Conservation (phyloP, 768 basidiomycete species). For the Paxillus involutus region DNA sequence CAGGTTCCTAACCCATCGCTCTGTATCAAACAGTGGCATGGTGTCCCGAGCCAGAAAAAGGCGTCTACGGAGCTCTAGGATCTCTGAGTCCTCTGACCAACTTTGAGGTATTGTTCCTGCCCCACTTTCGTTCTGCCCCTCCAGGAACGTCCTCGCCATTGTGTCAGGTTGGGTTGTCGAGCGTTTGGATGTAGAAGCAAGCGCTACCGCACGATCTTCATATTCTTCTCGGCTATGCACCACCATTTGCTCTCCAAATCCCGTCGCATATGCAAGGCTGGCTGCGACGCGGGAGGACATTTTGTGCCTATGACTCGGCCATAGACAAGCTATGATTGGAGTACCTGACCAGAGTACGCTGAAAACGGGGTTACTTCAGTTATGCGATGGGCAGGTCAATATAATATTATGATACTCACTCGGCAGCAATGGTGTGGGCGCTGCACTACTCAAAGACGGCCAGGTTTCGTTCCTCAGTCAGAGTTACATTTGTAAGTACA, state of each 20-base stretch:
- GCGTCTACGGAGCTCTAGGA: conserved; percentile 39
- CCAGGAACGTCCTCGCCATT: neutral
- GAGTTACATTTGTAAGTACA: neutral
- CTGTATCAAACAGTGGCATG: conserved; percentile 50
- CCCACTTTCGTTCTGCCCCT: neutral
- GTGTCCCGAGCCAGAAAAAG: conserved; percentile 41
- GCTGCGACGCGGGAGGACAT: conserved; percentile 54
- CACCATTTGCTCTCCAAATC: conserved; percentile 47
- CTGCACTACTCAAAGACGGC: conserved; percentile 38
- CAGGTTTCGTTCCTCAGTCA: neutral
- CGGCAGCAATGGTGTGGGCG: conserved; percentile 51
- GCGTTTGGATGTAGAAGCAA: conserved; percentile 33
- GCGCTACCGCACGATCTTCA: conserved; percentile 43
- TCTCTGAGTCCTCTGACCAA: conserved; percentile 28
- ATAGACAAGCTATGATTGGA: conserved; percentile 46
- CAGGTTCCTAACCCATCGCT: conserved; percentile 45
- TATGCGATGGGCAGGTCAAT: neutral
- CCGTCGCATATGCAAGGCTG: conserved; percentile 47
- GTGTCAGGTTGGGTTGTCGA: conserved; percentile 9
- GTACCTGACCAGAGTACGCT: conserved; percentile 54
- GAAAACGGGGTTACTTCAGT: conserved; percentile 8
- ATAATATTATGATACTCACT: conserved; percentile 35
- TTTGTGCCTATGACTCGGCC: conserved; percentile 44
- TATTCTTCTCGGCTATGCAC: conserved; percentile 44
- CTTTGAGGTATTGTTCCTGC: neutral